Base-by-base conservation (phyloP, 2,329 filamentous ascomycete species). In the Fusarium sacchari region DNA sequence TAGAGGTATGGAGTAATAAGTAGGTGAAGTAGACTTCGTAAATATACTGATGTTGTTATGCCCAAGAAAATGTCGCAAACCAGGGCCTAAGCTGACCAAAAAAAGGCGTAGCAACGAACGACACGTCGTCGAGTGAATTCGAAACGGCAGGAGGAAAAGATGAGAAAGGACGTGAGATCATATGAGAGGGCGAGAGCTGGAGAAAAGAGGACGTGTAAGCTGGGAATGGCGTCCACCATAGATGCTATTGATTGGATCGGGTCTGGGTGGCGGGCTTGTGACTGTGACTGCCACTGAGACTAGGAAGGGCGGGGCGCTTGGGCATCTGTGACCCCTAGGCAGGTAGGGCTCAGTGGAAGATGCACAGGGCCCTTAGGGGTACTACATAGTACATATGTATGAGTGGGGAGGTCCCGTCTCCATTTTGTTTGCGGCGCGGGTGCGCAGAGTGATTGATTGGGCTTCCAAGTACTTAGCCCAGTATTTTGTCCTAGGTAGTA, bases 81-180 rank as follows among this genome's bases (percentile, higher is more conserved):
- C 55, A 66, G 64, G 69, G 56, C 56, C 56, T 42, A 60, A 61
- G 58, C 52, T 64, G 64, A 56, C 60, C 32, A 22, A 53, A 61
- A 53, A 61, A 56, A 66, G 65, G 69, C 72, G 76, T 76, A 74
- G 67, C 76, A 73, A 68, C 66, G 66, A 75, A 67, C 69, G 76
- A 77, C 71, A 77, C 71, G 74, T 78, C 71, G 69, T 69, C 63
- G 46, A 64, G 63, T 60, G 57, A 72, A 71, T 76, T 67, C 69
- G 73, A 76, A 74, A 73, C 69, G 42, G 58, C 58, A 70, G 61
- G 58, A 71, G 36, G 66, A 62, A 64, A 60, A 64, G 68, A 66
- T 61, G 64, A 64, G 53, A 61, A 56, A 59, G 55, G 67, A 60
- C 44, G 56, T 58, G 40, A 71, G 65, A 72, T 43, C 47, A 72